Base-by-base conservation (phyloP, 768 basidiomycete genomes). In the Mycena olivaceomarginata region DNA sequence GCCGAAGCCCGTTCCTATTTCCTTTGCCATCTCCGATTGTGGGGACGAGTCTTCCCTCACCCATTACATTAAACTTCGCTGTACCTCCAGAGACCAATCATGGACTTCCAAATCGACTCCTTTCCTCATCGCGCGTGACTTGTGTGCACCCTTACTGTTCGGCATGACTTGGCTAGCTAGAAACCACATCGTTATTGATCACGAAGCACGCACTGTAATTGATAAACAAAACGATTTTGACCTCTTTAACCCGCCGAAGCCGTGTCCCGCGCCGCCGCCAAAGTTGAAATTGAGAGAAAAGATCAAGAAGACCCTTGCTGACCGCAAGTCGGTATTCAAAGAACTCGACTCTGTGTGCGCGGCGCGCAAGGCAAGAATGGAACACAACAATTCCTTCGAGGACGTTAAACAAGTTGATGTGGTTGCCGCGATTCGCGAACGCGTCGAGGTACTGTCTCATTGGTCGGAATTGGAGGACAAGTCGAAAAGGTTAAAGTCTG, bases 101-200 rank as follows among this genome's bases (percentile, higher is more conserved):
- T 31, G 31, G 31, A 31, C 31, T 31, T 31, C 31, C 31, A 31
- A 31, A 31, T 31, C 31, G 70, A 72, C 15, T 22, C 78, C 1
- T 45, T 72, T 39, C 77, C 70, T 5, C 66, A 74, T 15, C 69
- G 77, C 11, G 80, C 81, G 48, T 48, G 62, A 65, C 5, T 62
- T 83, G 12, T 77, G 80, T 77, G 71, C 82, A 76, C 82, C 81
- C 0, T 16, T 84, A 15, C 51, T 84, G 4, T 74, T 84, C 6
- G 83, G 84, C 80, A 79, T 83, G 2, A 75, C 81, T 72, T 82
- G 80, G 64, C 72, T 83, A 31, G n/a, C 59, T 37, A 5, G 56
- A 8, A 74, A 82, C 56, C 70, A 78, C 39, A 70, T 84, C 46
- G 70, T 83, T 10, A 60, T 83, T 16, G 77, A 84, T 39, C 45